Conservation (phyloP, 371 early-diverging fungal species). For the Mycotypha africana region DNA sequence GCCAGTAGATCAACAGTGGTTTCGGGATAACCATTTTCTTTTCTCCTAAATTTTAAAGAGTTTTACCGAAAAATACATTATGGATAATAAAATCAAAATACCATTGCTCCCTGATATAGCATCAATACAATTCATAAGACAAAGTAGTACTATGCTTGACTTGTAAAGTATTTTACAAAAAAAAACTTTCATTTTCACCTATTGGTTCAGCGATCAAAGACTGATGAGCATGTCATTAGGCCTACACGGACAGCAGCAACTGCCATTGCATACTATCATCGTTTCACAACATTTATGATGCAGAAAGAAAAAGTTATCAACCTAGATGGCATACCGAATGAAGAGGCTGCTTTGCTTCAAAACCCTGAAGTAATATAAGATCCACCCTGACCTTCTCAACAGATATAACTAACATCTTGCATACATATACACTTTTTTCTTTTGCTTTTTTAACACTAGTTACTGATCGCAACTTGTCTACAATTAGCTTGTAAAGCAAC, state of each 20-base stretch:
- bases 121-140: slow-evolving; percentile 15
- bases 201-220: too few species aligned
- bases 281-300: slow-evolving; percentile 32
- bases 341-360: slow-evolving; percentile 17
- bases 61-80: too few species aligned
- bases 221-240: too few species aligned
- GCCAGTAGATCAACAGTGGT: too few species aligned
- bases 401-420: neutral
- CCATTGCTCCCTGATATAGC: slow-evolving; percentile 17
- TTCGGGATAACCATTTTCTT: too few species aligned
- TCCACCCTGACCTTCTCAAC: neutral
- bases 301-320: slow-evolving; percentile 7
- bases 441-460: slow-evolving; percentile 10
- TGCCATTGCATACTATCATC: slow-evolving; percentile 40
- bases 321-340: slow-evolving; percentile 7
- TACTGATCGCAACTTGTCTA: slow-evolving; percentile 46
- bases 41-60: too few species aligned
- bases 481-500: slow-evolving; percentile 53
- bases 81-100: neutral
- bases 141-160: slow-evolving; percentile 18
- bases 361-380: slow-evolving; percentile 33
- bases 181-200: neutral
- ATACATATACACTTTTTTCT: neutral
- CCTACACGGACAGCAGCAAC: slow-evolving; percentile 47
- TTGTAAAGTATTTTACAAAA: slow-evolving; percentile 2